These are phyloP conservation scores for Kockiozyma suomiensis DNA, from an alignment of 805 yeast genomes.

Conservation along the genomic window DNA sequence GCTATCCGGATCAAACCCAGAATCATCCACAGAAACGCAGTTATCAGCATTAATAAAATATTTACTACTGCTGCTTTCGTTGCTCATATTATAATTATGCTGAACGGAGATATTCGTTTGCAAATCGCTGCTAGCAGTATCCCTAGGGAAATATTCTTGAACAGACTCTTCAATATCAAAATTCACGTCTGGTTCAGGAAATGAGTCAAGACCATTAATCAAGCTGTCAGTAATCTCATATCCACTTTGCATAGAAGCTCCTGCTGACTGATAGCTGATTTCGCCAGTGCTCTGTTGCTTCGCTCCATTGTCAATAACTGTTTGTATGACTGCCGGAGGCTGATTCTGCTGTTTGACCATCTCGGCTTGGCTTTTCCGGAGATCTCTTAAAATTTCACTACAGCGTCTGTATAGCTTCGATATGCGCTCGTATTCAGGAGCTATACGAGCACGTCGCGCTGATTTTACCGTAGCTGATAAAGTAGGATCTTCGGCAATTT, in stretches of 20 bases:
- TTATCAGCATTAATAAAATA: not conserved
- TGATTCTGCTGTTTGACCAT: not conserved
- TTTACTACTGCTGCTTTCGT: not conserved
- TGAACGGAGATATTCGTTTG: not conserved
- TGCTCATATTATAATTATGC: not conserved
- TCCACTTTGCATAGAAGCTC: not conserved
- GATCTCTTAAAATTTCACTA: not conserved
- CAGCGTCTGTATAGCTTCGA: slow-evolving; percentile 14
- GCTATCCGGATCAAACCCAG: not conserved
- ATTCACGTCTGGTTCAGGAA: slow-evolving; percentile 6
- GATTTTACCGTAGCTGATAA: slow-evolving; percentile 9
- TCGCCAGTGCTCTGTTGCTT: not conserved
- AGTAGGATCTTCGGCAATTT: slow-evolving; percentile 20
- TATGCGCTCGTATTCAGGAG: slow-evolving; percentile 18
- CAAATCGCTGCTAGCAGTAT: no score
- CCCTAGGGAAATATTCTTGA: not conserved
- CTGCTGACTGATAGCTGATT: not conserved
- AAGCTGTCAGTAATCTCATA: not conserved
- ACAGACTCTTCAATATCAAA: not conserved
- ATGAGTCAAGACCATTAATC: not conserved
- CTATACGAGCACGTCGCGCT: slow-evolving; percentile 5
- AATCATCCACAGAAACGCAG: not conserved
- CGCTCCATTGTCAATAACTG: not conserved
- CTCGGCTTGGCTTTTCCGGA: not conserved
- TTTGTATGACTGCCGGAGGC: not conserved